Evolutionary conservation across 257 asterid genomes (phyloP).

Genomic region (Fraxinus anomala): DNA sequence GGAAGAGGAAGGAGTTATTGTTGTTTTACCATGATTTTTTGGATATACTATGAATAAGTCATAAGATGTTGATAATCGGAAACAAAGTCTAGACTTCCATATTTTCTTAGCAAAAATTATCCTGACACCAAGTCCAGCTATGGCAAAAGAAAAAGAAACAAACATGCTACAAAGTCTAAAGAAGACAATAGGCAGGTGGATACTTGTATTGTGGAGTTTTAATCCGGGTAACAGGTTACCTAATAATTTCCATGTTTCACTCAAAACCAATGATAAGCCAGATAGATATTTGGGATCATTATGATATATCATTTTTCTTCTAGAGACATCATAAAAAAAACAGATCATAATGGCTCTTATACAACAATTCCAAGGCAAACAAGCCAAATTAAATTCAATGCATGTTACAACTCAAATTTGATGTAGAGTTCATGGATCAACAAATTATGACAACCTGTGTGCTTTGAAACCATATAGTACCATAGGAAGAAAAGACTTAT

Average conservation of each 20-base stretch:
- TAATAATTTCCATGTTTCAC: background rate
- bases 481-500: background rate
- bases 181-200: background rate
- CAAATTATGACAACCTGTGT: conserved; percentile 7
- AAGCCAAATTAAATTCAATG: conserved; percentile 4
- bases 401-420: background rate
- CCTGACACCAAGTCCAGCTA: background rate
- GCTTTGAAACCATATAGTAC: background rate
- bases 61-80: background rate
- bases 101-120: background rate
- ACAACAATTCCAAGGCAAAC: background rate
- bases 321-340: background rate
- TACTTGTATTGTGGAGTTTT: background rate
- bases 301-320: background rate
- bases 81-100: background rate
- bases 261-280: background rate
- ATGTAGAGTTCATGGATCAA: background rate
- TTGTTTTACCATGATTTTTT: conserved; percentile 4
- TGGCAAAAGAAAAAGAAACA: background rate
- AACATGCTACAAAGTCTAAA: background rate
- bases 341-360: background rate
- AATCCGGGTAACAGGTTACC: background rate
- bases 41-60: background rate
- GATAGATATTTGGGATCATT: background rate
- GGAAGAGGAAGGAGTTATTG: background rate